Conservation (phyloP, 176 grass and related monocot species). For the maize (Zea mays) region Zm-B73-REFERENCE-NAM-5.0 NC_050098.1:195817001-195817500, state of each 20-base stretch:
- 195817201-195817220: slow-evolving; percentile 17
- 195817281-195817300: slow-evolving; percentile 51
- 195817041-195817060: slow-evolving; percentile 17
- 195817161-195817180: slow-evolving; percentile 69
- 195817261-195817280: not conserved
- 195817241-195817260: not conserved
- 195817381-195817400: not conserved
- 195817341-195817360: slow-evolving; percentile 68
- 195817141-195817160: slow-evolving; percentile 95
- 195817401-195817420: not conserved
- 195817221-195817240: slow-evolving; percentile 26
- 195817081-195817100: slow-evolving; percentile 48
- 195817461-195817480: slow-evolving; percentile 76
- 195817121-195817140: slow-evolving; percentile 87
- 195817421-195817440: not conserved
- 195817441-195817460: slow-evolving; percentile 58
- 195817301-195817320: slow-evolving; percentile 85
- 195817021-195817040: not conserved
- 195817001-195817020: not conserved
- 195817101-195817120: slow-evolving; percentile 93
- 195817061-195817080: not conserved
- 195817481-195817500: slow-evolving; percentile 73
- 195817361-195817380: slow-evolving; percentile 21
- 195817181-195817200: slow-evolving; percentile 87
- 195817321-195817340: slow-evolving; percentile 72